These are phyloP conservation scores for Fibroporia radiculosa DNA, from an alignment of 768 basidiomycete genomes.

Conservation along the genomic window DNA sequence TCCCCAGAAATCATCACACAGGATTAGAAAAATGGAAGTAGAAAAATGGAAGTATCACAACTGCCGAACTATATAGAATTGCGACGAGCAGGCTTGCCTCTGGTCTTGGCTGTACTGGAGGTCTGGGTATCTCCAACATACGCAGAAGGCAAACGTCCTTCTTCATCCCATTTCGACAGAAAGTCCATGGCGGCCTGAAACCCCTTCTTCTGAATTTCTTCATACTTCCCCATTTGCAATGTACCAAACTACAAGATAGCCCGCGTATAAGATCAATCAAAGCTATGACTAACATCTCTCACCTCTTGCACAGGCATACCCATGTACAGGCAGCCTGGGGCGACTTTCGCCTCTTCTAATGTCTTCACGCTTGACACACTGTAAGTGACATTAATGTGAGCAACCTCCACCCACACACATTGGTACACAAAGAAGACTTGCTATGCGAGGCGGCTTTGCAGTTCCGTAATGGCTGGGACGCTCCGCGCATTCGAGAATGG, in stretches of 20 bases:
- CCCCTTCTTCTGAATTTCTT: constrained; percentile 81
- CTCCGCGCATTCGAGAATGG: constrained; percentile 74
- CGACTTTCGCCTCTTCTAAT: constrained; percentile 89
- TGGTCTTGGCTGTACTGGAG: constrained; percentile 43
- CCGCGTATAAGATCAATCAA: not conserved
- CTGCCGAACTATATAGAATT: constrained; percentile 61
- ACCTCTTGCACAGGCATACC: constrained; percentile 94
- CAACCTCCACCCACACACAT: too few relatives aligned
- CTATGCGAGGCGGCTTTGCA: constrained; percentile 94
- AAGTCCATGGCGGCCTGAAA: constrained; percentile 65
- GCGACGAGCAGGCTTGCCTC: constrained; percentile 69
- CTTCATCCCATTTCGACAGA: constrained; percentile 71
- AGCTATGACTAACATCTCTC: not conserved
- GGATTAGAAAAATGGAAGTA: too few relatives aligned
- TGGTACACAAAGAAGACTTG: constrained; percentile 42
- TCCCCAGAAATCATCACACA: too few relatives aligned
- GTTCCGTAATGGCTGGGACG: constrained; percentile 87
- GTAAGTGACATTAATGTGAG: not conserved
- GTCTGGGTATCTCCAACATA: constrained; percentile 53
- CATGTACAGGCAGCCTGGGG: constrained; percentile 85
- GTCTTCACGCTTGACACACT: constrained; percentile 96
- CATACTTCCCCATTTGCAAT: constrained; percentile 82
- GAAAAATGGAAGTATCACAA: too few relatives aligned
- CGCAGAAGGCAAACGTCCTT: constrained; percentile 76
- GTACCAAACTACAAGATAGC: constrained; percentile 65